Conservation (phyloP, 78 protist species). For the Bodo saltans region DNA sequence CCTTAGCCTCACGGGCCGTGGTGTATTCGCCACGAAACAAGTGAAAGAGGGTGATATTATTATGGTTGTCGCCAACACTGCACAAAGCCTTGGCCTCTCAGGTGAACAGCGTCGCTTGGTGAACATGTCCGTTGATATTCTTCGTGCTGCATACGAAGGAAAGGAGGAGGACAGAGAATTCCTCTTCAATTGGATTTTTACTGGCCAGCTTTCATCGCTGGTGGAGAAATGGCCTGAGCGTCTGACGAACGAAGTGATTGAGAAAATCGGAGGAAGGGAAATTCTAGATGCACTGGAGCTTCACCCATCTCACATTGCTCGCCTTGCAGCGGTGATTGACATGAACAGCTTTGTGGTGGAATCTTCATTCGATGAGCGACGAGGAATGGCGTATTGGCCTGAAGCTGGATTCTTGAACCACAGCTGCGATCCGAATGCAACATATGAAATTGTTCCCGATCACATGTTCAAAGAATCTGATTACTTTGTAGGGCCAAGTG, state of each 20-base stretch:
- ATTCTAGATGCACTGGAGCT: neutral
- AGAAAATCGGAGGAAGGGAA: neutral
- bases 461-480: neutral
- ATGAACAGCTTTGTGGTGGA: neutral
- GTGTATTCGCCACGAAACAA: neutral
- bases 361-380: neutral
- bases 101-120: neutral
- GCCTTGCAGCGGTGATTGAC: neutral
- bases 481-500: neutral
- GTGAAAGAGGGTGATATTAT: neutral
- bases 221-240: neutral
- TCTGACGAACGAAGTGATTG: neutral
- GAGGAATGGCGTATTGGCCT: neutral
- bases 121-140: neutral
- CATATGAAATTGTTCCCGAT: neutral
- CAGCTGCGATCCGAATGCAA: neutral
- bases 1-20: neutral
- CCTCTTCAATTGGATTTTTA: neutral
- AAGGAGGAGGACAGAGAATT: neutral
- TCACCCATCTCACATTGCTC: neutral
- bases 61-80: neutral
- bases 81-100: neutral
- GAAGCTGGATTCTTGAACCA: neutral
- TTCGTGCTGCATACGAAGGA: neutral
- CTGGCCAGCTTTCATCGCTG: neutral